Conservation (phyloP, 192 early-diverging fungal genomes). For the Funneliformis geosporum region DNA sequence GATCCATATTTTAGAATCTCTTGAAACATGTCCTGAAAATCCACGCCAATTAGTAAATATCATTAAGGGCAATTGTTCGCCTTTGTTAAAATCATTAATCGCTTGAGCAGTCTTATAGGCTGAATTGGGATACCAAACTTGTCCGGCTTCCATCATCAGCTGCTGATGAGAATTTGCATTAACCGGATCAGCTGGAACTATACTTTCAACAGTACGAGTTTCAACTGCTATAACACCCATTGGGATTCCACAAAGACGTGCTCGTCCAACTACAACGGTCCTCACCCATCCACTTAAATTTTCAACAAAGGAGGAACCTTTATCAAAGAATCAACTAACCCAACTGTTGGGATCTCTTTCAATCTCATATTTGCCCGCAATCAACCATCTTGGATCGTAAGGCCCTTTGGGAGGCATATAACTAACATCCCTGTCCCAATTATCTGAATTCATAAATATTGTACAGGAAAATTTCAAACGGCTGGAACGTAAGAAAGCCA, state of each 20-base stretch:
- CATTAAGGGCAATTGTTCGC: constrained; percentile 96
- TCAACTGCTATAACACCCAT: constrained; percentile 97
- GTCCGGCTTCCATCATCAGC: constrained; percentile 86
- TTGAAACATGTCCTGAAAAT: constrained; percentile 99
- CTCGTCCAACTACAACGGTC: constrained; percentile 90
- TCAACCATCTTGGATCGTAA: constrained; percentile 89
- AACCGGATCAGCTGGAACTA: constrained; percentile 93
- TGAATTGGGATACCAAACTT: constrained; percentile 98
- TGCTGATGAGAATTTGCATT: constrained; percentile 88
- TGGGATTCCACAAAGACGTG: constrained; percentile 93
- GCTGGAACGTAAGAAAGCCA: constrained; percentile 96
- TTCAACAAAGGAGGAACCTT: constrained; percentile 90
- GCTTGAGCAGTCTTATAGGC: no score
- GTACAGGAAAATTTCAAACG: constrained; percentile 66
- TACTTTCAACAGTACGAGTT: constrained; percentile 86
- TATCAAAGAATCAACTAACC: constrained; percentile 95
- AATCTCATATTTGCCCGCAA: constrained; percentile 72
- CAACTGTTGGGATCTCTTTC: constrained; percentile 62
- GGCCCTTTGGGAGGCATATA: constrained; percentile 80
- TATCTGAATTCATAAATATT: constrained; percentile 64
- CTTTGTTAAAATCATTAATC: constrained; percentile 98
- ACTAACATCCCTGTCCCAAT: constrained; percentile 80
- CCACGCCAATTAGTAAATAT: constrained; percentile 99
- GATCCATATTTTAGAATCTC: constrained; percentile 98
- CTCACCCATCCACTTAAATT: constrained; percentile 96